A percentile compares a stretch with the other conserved stretches of the same genome.
Evolutionary conservation across 2,329 filamentous ascomycete genomes (phyloP).

Genomic region (Dothideomycetidae sp.): DNA sequence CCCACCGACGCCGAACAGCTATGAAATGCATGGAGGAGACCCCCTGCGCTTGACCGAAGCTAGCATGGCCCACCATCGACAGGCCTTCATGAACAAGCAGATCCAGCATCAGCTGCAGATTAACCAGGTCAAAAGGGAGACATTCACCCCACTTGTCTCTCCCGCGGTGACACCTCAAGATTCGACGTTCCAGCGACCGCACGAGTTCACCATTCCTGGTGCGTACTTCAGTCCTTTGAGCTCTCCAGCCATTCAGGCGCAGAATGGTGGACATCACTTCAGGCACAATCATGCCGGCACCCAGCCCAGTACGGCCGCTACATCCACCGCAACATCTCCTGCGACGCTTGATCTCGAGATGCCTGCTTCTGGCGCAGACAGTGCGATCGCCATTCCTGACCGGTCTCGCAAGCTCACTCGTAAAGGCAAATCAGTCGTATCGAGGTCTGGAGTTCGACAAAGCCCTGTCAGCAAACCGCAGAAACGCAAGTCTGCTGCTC

Average conservation of each 20-base stretch:
- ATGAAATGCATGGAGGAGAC: slow-evolving; percentile 52
- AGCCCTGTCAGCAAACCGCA: slow-evolving; percentile 60
- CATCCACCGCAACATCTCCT: slow-evolving; percentile 35
- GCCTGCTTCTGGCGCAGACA: slow-evolving; percentile 27
- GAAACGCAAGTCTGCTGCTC: slow-evolving; percentile 32
- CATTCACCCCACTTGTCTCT: slow-evolving; percentile 68
- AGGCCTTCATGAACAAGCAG: slow-evolving; percentile 49
- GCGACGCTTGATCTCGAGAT: slow-evolving; percentile 29
- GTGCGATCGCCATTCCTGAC: slow-evolving; percentile 18
- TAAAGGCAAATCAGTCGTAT: slow-evolving; percentile 31
- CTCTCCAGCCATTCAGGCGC: slow-evolving; percentile 64
- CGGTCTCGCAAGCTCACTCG: slow-evolving; percentile 26
- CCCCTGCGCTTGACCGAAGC: slow-evolving; percentile 37
- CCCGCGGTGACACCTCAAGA: slow-evolving; percentile 74
- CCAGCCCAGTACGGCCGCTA: slow-evolving; percentile 40
- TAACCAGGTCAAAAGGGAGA: slow-evolving; percentile 51
- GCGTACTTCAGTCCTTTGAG: slow-evolving; percentile 74
- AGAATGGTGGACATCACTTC: slow-evolving; percentile 37
- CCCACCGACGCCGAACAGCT: slow-evolving; percentile 67
- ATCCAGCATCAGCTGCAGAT: slow-evolving; percentile 45
- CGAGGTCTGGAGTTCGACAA: slow-evolving; percentile 43
- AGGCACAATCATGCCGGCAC: slow-evolving; percentile 24
- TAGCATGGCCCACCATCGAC: slow-evolving; percentile 39
- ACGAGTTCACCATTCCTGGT: slow-evolving; percentile 49
- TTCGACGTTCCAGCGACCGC: slow-evolving; percentile 42